Conservation (phyloP, 2,329 filamentous ascomycete species). For the Cercospora sojina region DNA sequence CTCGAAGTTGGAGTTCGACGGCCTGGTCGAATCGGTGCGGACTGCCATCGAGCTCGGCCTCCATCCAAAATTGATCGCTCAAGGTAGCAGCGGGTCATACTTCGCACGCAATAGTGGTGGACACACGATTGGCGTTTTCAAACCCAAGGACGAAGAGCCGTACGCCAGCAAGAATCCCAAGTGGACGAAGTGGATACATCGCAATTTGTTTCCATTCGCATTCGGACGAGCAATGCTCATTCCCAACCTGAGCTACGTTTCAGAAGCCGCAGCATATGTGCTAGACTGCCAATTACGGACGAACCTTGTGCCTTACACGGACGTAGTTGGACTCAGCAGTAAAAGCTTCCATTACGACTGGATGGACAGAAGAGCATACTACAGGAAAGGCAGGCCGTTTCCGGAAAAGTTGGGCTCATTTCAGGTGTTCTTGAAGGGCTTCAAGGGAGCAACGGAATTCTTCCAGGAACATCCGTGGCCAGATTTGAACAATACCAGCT, state of each 20-base stretch:
- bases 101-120: constrained; percentile 90
- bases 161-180: constrained; percentile 97
- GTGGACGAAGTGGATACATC: constrained; percentile 83
- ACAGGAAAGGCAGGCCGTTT: constrained; percentile 80
- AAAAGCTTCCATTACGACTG: constrained; percentile 98
- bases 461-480: constrained; percentile 95
- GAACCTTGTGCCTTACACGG: constrained; percentile 92
- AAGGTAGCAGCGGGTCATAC: constrained; percentile 96
- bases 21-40: constrained; percentile 84
- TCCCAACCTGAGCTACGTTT: constrained; percentile 95
- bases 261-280: constrained; percentile 94
- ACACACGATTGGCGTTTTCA: constrained; percentile 96
- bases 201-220: constrained; percentile 95
- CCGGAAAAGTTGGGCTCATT: constrained; percentile 93
- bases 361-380: constrained; percentile 87
- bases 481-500: constrained; percentile 72
- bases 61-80: constrained; percentile 93
- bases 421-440: constrained; percentile 95
- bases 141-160: constrained; percentile 97
- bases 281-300: constrained; percentile 87
- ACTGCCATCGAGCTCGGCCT: constrained; percentile 84
- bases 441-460: constrained; percentile 95
- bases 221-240: constrained; percentile 95
- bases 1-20: constrained; percentile 79
- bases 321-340: constrained; percentile 88